Base-by-base conservation (phyloP, 2,329 filamentous ascomycete species). In the Neonectria ditissima region DNA sequence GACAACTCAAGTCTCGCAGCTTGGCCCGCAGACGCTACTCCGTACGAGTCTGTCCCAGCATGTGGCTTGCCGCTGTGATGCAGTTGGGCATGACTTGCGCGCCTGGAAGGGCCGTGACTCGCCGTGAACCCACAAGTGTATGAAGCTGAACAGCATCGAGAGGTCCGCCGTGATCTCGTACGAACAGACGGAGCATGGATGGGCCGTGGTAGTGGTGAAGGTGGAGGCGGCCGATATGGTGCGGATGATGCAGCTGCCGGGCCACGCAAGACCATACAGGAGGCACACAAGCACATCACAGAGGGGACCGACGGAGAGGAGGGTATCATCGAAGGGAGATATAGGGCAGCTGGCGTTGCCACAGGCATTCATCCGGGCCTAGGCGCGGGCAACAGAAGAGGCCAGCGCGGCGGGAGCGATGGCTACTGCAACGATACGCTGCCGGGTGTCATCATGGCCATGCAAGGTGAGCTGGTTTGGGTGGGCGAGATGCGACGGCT, bases 401-500 rank as follows among this genome's bases (percentile, higher is more conserved):
- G 45, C 34, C 47, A 53, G 26, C 45, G 32, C 59, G 57, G 44
- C 43, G 60, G 56, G 54, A 66, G 60, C 55, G 60, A 67, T 62
- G 68, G 67, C 62, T 65, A 52, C 59, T 74, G 70, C 66, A 72
- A 72, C 71, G 63, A 71, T 73, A 47, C 59, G 65, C 60, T 65
- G 62, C 62, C 50, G 55, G 59, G 48, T 62, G 62, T 65, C 62
- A 65, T 65, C 62, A 62, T 65, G 51, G 22, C 56, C 56, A 60
- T 72, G 71, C 71, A 70, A 62, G 68, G 66, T 73, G 71, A 73
- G 66, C 68, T 37, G 34, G 34, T 37, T 37, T 37, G 34, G 16
- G 34, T 73, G 71, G 69, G 68, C 65, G 60, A 62, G 55, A 63
- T 62, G 60, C 59, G 51, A 59, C 47, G 56, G 48, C 48, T 55